These are phyloP conservation scores for Schwanniomyces pseudopolymorphus DNA, from an alignment of 805 yeast species.

Conservation along the genomic window DNA sequence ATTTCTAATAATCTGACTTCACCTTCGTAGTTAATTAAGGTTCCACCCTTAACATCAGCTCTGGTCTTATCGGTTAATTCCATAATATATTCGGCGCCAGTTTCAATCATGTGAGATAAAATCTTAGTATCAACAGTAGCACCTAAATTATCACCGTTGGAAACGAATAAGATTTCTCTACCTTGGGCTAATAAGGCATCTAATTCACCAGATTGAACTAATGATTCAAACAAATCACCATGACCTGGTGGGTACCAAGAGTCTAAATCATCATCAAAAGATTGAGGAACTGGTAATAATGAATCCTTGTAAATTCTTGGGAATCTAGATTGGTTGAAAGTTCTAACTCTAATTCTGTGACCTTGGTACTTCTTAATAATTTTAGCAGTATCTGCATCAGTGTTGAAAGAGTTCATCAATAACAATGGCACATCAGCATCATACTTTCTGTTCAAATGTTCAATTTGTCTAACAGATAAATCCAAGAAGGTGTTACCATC, in stretches of 20 bases:
- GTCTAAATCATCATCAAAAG: conserved; percentile 69
- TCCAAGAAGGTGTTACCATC: conserved; percentile 98
- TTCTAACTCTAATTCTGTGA: conserved; percentile 90
- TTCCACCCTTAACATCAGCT: conserved; percentile 99
- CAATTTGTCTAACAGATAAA: conserved; percentile 94
- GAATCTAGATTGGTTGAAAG: conserved; percentile 97
- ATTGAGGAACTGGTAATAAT: conserved; percentile 88
- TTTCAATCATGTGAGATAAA: conserved; percentile 87
- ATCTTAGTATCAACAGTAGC: conserved; percentile 95
- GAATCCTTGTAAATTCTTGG: conserved; percentile 96
- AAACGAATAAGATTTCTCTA: conserved; percentile 90
- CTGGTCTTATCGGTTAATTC: conserved; percentile 98
- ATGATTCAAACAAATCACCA: conserved; percentile 93
- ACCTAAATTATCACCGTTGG: conserved; percentile 98
- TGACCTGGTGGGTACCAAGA: conserved; percentile 99
- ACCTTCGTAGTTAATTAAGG: conserved; percentile 93
- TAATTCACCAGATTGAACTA: conserved; percentile 86
- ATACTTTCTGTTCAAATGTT: conserved; percentile 84
- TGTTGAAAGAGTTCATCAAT: conserved; percentile 98
- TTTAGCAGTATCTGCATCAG: conserved; percentile 92
- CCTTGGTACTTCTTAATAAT: conserved; percentile 96
- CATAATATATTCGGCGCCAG: conserved; percentile 94
- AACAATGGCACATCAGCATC: conserved; percentile 93
- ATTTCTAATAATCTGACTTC: conserved; percentile 92
- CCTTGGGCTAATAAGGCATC: conserved; percentile 90